Base-by-base conservation (phyloP, 2,329 filamentous ascomycete species). In the Pseudogymnoascus sp. region DNA sequence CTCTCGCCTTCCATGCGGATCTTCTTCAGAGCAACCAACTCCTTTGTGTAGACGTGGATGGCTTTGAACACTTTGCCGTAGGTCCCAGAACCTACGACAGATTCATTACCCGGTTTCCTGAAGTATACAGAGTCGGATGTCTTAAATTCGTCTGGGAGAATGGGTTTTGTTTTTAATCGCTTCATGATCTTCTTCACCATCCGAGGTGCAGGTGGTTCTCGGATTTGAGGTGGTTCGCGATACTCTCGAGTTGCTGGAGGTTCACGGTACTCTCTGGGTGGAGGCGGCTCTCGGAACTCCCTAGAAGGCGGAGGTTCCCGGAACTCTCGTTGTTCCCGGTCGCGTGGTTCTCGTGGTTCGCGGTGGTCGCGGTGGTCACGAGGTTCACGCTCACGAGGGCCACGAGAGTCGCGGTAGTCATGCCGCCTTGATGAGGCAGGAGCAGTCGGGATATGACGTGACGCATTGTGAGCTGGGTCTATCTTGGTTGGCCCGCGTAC, bases 61-160 rank as follows among this genome's bases (percentile, higher is more conserved):
- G 86, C 92, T 73, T 96, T 96, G 80, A 95, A 96, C 4, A 96
- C 92, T 74, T 96, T 96, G 60, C 91, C 94, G 70, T 97, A 97
- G 0, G 93, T 97, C 9, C 93, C 93, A 45, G 93, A 96, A 14
- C 93, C 93, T 19, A 97, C 89, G 0, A 97, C 93, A 0, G 93
- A 97, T 73, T 96, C 93, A 69, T 97, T 96, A n/a, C 93, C 93
- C 1, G 92, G 92, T 72, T 97, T 97, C 66, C 93, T 84, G 76
- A 89, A 96, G 75, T 95, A 97, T 3, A 97, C 92, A 0, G 92
- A 97, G 52, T 93, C 89, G 0, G 92, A 96, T 5, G 81, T 79
- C 9, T 86, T 84, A 69, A 93, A 84, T 33, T 96, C 90, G 23
- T 85, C 77, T 0, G 87, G 77, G 1, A 97, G 77, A 4, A 80